A percentile compares a stretch with the other conserved stretches of the same genome.
These are phyloP conservation scores for Zymoseptoria pseudotritici DNA, from an alignment of 2,329 filamentous ascomycete genomes.

Conservation along the genomic window DNA sequence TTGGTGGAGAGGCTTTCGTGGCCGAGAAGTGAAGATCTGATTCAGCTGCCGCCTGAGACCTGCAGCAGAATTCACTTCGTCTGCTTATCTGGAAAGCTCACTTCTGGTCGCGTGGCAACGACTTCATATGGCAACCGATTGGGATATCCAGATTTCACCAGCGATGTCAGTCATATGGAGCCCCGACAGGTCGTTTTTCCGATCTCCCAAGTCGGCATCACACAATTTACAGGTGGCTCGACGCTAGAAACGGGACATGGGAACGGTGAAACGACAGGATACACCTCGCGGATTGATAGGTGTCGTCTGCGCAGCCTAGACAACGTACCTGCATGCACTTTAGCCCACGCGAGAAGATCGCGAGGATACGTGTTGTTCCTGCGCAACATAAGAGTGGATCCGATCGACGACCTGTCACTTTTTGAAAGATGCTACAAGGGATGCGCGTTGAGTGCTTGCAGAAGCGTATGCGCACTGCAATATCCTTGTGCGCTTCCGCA, in stretches of 20 bases:
- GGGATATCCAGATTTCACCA: not conserved
- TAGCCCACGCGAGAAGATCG: not conserved
- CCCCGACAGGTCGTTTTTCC: not conserved
- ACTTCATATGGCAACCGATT: not conserved
- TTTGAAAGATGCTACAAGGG: not conserved
- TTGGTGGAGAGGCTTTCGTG: not conserved
- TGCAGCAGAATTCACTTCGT: not conserved
- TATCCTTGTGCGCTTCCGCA: not conserved
- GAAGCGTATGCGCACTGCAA: not conserved
- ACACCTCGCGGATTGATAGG: too few relatives aligned
- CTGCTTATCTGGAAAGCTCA: not conserved
- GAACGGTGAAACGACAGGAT: not conserved
- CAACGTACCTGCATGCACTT: not conserved
- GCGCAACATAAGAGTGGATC: not conserved
- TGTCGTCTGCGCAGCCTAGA: not conserved
- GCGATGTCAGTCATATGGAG: not conserved
- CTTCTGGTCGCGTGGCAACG: not conserved
- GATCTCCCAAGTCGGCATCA: not conserved
- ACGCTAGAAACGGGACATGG: not conserved
- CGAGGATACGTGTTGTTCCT: too few relatives aligned
- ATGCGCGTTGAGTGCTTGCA: not conserved
- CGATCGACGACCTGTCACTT: not conserved
- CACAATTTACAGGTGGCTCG: not conserved
- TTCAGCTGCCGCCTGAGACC: not conserved
- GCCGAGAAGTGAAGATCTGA: not conserved